phyloP scores from a whole-genome alignment of 2,329 filamentous ascomycete genomes.

The Aspergillus cejpii region DNA sequence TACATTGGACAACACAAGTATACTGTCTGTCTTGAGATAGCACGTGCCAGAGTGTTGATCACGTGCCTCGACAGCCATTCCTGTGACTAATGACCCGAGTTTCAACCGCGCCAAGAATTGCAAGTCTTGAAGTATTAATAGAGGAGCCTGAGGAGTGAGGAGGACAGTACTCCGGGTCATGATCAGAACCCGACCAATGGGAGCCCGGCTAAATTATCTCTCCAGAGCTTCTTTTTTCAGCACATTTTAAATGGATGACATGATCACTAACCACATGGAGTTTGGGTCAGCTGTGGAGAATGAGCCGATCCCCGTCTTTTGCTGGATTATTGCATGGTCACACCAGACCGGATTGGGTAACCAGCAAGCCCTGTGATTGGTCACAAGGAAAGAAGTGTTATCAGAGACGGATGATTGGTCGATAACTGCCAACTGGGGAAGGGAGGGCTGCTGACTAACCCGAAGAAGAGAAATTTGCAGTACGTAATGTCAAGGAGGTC shows the following conservation, averaged over 20 bases:
- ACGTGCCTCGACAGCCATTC: too few species aligned
- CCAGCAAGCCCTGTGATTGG: constrained; percentile 18
- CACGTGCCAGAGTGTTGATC: too few species aligned
- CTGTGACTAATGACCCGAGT: not conserved
- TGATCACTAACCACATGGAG: constrained; percentile 2
- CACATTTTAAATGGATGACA: too few species aligned
- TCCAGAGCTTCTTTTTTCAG: too few species aligned
- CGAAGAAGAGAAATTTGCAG: constrained; percentile 9
- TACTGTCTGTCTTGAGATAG: too few species aligned
- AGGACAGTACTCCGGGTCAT: not conserved
- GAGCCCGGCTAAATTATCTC: not conserved
- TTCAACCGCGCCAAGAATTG: not conserved
- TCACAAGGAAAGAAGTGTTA: constrained; percentile 14
- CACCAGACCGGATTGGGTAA: constrained; percentile 17
- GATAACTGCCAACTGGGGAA: not conserved
- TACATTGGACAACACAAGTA: too few species aligned
- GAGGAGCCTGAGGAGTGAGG: not conserved
- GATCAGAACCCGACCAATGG: not conserved
- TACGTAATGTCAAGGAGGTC: constrained; percentile 31
- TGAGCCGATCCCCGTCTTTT: constrained; percentile 26
- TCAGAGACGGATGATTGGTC: constrained; percentile 23
- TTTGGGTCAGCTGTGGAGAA: constrained; percentile 15
- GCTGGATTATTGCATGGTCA: too few species aligned
- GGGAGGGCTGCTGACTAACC: not conserved
- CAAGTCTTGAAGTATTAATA: not conserved